Base-by-base conservation (phyloP, 345 rosid genomes). In the Melastoma malabathricum region DNA sequence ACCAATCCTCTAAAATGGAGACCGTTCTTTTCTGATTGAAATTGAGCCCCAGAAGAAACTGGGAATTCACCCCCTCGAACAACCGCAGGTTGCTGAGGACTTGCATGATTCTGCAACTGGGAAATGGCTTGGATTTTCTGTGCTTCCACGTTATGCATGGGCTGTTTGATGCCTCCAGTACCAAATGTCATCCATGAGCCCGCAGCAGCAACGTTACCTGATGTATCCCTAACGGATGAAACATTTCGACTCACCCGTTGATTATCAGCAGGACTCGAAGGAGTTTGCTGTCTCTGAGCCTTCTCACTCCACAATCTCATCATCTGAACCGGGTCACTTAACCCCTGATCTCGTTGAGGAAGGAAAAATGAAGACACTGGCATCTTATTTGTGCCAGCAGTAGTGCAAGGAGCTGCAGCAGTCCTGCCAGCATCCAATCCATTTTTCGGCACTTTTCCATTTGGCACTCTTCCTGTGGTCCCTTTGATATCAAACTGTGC, bases 171-270 rank as follows among this genome's bases (percentile, higher is more conserved):
- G 14, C 85, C 86, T 54, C 76, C 86, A 25, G 83, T 76, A 47
- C 92, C 96, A 50, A 84, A 55, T 10, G 92, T 83, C 94, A 86
- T 90, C 94, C 94, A 86, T 46, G 96, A 84, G 56, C 89, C 96
- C 22, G 74, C 70, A 29, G 61, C 73, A 2, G 89, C 73, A 55
- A 83, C 94, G 70, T 77, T 83, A 68, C 64, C 64, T 4, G 83
- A 62, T 63, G 74, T 29, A 19, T 58, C 90, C 67, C 75, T 69
- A 46, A 46, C 43, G 18, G 81, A 58, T 31, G 75, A 69, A 64
- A 65, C 64, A 13, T 80, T 57, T 39, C 69, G 60, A 48, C 51
- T 63, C 51, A 59, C 63, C 0, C 48, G 65, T 51, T 75, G 61
- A 47, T 52, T 46, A 64, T 59, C 64, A 8, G 18, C 54, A 43